Percentiles rank a stretch among this genome's conserved stretches.
Evolutionary conservation across 805 yeast genomes (phyloP).

Genomic region (Teunomyces pallodes): DNA sequence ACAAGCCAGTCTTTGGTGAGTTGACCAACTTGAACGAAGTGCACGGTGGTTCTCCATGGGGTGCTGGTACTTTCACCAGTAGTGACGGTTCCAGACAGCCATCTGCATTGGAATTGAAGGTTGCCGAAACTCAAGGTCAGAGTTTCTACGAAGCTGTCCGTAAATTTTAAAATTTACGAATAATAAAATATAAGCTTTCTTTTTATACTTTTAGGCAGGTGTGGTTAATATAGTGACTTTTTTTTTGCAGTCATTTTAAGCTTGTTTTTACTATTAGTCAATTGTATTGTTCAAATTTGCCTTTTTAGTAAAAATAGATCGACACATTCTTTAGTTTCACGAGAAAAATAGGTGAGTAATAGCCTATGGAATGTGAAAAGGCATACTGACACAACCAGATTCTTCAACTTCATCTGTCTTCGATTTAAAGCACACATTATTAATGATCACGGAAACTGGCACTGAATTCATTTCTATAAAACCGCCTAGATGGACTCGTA

Average conservation of each 20-base stretch:
- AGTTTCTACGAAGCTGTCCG: constrained; percentile 41
- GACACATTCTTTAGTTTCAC: neutral
- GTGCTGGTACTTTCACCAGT: constrained; percentile 80
- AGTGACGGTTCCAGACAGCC: constrained; percentile 75
- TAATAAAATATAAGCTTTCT: neutral
- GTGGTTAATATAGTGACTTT: neutral
- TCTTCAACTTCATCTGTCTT: neutral
- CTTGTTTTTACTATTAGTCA: too few relatives aligned
- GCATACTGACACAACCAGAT: neutral
- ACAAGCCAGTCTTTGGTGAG: constrained; percentile 53
- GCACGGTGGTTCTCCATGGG: constrained; percentile 85
- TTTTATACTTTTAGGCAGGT: neutral
- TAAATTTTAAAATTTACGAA: constrained; percentile 16
- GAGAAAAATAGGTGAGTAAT: too few relatives aligned
- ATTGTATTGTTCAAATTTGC: too few relatives aligned
- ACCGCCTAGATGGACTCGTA: too few relatives aligned
- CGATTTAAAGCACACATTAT: neutral
- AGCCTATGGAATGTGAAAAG: too few relatives aligned
- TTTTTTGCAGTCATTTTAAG: neutral
- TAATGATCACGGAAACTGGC: neutral
- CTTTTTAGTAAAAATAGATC: neutral
- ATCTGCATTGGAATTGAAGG: constrained; percentile 56
- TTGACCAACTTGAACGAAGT: constrained; percentile 57
- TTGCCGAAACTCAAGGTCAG: constrained; percentile 68
- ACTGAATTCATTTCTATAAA: too few relatives aligned